Conservation (phyloP, 2,329 filamentous ascomycete genomes). For the Phoma herbarum region DNA sequence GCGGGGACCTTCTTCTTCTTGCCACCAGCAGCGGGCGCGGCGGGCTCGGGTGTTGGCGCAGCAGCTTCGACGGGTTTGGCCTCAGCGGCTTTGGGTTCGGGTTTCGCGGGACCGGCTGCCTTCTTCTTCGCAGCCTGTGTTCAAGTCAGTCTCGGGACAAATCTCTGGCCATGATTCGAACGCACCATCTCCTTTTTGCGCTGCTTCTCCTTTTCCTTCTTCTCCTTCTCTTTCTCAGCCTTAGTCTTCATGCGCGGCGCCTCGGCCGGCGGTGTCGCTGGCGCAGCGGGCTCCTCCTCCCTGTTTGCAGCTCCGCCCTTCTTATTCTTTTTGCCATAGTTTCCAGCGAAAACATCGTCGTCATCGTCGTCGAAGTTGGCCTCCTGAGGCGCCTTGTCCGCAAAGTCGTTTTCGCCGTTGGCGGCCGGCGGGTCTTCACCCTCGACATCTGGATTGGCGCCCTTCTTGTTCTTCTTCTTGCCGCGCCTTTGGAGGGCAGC, state of each 20-base stretch:
- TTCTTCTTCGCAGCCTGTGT: conserved; percentile 65
- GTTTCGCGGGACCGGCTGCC: conserved; percentile 60
- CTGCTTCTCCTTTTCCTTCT: conserved; percentile 98
- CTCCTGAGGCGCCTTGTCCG: conserved; percentile 79
- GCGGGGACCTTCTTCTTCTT: conserved; percentile 93
- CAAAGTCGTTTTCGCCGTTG: conserved; percentile 56
- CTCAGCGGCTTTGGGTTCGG: conserved; percentile 49
- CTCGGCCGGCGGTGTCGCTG: conserved; percentile 41
- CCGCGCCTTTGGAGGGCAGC: conserved; percentile 63
- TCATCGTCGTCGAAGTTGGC: conserved; percentile 71
- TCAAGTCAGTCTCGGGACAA: conserved; percentile 1
- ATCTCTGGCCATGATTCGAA: not conserved
- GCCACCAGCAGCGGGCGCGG: conserved; percentile 58
- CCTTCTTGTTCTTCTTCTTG: conserved; percentile 86
- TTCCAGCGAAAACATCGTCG: conserved; percentile 78
- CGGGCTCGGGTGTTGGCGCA: conserved; percentile 42
- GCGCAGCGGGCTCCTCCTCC: conserved; percentile 51
- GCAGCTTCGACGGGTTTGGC: conserved; percentile 52
- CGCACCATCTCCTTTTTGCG: conserved; percentile 95
- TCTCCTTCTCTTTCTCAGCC: conserved; percentile 97
- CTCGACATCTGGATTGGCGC: conserved; percentile 72
- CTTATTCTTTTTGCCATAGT: conserved; percentile 74
- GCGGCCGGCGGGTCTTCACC: conserved; percentile 65
- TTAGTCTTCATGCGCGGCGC: conserved; percentile 79
- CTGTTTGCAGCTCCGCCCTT: conserved; percentile 59